These are phyloP conservation scores for Colletotrichum sp. DNA, from an alignment of 2,329 filamentous ascomycete genomes.

Conservation along the genomic window DNA sequence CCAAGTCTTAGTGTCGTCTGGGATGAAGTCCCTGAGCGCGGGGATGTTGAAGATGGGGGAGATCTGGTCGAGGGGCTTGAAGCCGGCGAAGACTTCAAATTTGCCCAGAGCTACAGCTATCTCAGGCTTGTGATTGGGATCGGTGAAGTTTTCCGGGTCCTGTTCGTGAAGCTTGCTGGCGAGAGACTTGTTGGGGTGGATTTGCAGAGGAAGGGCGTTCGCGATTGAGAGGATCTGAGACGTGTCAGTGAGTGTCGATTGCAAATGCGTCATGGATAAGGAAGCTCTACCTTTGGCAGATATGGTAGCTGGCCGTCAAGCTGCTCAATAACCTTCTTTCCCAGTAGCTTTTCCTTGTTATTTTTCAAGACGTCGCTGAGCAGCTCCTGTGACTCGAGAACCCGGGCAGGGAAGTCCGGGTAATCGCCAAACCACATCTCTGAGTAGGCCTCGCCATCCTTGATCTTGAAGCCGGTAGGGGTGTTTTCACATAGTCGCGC, in stretches of 20 bases:
- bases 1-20: conserved; percentile 48
- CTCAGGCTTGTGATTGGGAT: conserved; percentile 81
- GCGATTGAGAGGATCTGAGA: conserved; percentile 71
- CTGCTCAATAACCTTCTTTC: conserved; percentile 65
- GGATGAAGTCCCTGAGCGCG: conserved; percentile 59
- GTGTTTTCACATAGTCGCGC: conserved; percentile 70
- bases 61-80: conserved; percentile 69
- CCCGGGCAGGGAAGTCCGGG: conserved; percentile 69
- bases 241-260: background rate
- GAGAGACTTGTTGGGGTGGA: conserved; percentile 75
- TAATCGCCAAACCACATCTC: conserved; percentile 83
- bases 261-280: background rate
- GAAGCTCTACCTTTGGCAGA: conserved; percentile 64
- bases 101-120: conserved; percentile 74
- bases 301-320: conserved; percentile 69
- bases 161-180: conserved; percentile 67
- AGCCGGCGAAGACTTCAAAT: conserved; percentile 80
- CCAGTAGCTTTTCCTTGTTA: conserved; percentile 67
- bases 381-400: conserved; percentile 65
- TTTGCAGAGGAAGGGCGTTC: conserved; percentile 76
- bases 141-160: conserved; percentile 70
- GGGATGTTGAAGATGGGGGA: conserved; percentile 61
- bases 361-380: conserved; percentile 69
- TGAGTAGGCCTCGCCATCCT: conserved; percentile 67
- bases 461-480: conserved; percentile 65